Base-by-base conservation (phyloP, 805 yeast genomes). In the Lipomyces sp. region DNA sequence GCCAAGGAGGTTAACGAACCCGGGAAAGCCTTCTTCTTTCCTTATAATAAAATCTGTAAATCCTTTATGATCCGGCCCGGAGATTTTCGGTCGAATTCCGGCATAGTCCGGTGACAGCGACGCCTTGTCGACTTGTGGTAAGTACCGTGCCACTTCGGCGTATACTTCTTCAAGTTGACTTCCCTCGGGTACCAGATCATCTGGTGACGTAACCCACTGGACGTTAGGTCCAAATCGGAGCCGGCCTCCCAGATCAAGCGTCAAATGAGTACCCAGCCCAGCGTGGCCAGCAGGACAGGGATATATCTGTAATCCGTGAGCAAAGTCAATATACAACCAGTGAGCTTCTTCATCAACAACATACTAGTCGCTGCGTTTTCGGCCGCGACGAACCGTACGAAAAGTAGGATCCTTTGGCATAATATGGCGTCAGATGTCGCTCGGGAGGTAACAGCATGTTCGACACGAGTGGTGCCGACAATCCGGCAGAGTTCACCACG, bases 231-330 rank as follows among this genome's bases (percentile, higher is more conserved):
- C 98, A 75, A 92, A 92, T 69, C 85, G 83, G 34, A 92, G 78
- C 71, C 87, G 88, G 0, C 96, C 95, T 2, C 90, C 92, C 63
- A 92, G 77, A 73, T 90, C 96, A 37, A 93, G 79, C 0, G 98
- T 92, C 68, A 93, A 78, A 79, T 92, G 98, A 0, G 95, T 90
- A 0, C 98, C 98, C 64, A 93, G 79, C 0, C 96, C 90, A n/a
- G 89, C 82, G 39, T 71, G 83, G n/a, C 88, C 86, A 0, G 88
- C 39, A 0, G 92, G 91, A 64, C 91, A 88, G 0, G 97, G 97
- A 75, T 92, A 92, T 0, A 92, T 79, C 72, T 69, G 53, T 24
- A 10, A 42, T 42, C 3, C 48, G 18, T 42, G 24, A 42, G 24
- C 34, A 32, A 30, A n/a, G 7, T n/a, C 50, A 55, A 32, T 32